Conservation (phyloP, 495 filamentous ascomycete species). For the Cercophora samala region DNA sequence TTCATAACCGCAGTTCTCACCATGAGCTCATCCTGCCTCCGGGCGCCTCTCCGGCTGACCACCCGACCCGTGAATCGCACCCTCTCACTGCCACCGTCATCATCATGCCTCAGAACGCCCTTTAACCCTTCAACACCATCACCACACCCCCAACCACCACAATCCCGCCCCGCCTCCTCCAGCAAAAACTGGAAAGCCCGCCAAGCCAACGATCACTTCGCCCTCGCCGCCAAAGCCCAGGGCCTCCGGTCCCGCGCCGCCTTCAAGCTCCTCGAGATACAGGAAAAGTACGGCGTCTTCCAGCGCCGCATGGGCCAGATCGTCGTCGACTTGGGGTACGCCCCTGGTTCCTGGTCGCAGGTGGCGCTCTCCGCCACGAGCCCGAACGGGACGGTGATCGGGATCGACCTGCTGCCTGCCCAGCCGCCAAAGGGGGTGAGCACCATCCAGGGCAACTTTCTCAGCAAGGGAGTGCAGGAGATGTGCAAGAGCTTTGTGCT, state of each 20-base stretch:
- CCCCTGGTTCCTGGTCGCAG: slow-evolving; percentile 94
- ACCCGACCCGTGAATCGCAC: background rate
- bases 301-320: slow-evolving; percentile 61
- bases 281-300: slow-evolving; percentile 77
- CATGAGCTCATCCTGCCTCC: background rate
- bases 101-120: background rate
- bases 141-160: slow-evolving; percentile 26
- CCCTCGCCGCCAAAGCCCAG: slow-evolving; percentile 66
- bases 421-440: slow-evolving; percentile 85
- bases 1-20: background rate
- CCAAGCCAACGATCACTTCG: slow-evolving; percentile 66
- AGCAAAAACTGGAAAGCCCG: slow-evolving; percentile 79
- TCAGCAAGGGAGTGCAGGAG: slow-evolving; percentile 63
- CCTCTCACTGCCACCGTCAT: background rate
- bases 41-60: background rate
- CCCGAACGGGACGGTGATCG: slow-evolving; percentile 75
- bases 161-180: slow-evolving; percentile 45
- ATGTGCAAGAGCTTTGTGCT: slow-evolving; percentile 71
- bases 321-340: slow-evolving; percentile 89
- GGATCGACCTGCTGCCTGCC: slow-evolving; percentile 90
- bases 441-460: slow-evolving; percentile 91
- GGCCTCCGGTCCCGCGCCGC: slow-evolving; percentile 85
- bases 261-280: slow-evolving; percentile 88
- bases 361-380: slow-evolving; percentile 77
- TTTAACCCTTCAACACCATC: background rate